Evolutionary conservation across 768 basidiomycete genomes (phyloP).

Genomic region (Crucibulum laeve): DNA sequence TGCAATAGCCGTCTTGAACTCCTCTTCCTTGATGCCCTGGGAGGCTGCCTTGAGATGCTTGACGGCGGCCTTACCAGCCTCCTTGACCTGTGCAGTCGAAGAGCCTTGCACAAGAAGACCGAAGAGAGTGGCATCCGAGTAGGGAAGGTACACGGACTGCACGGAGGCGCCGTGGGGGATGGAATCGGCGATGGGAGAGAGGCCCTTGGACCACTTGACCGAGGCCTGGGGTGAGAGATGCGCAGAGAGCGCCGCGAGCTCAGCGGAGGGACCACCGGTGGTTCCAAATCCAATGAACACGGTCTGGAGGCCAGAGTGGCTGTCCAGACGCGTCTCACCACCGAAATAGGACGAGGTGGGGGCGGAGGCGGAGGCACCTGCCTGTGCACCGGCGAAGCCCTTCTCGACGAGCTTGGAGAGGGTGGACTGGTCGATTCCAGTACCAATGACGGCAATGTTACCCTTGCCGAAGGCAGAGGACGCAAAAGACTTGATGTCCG

Average conservation of each 20-base stretch:
- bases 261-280: conserved; percentile 58
- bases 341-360: conserved; percentile 58
- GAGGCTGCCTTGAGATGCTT: conserved; percentile 63
- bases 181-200: conserved; percentile 61
- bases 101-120: conserved; percentile 76
- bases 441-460: conserved; percentile 84
- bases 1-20: conserved; percentile 74
- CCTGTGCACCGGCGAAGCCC: conserved; percentile 47
- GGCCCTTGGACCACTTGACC: conserved; percentile 83
- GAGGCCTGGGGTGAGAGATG: conserved; percentile 76
- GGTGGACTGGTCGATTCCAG: conserved; percentile 71
- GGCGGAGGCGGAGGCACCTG: conserved; percentile 30
- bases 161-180: conserved; percentile 61
- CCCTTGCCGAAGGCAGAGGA: conserved; percentile 66
- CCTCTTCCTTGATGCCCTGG: conserved; percentile 57
- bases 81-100: conserved; percentile 57
- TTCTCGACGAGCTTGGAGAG: conserved; percentile 72
- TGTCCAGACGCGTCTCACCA: conserved; percentile 78
- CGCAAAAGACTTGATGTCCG: conserved; percentile 74
- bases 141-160: conserved; percentile 75
- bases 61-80: conserved; percentile 67
- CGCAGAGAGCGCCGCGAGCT: conserved; percentile 74
- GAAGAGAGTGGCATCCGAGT: conserved; percentile 89
- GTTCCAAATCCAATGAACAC: conserved; percentile 87
- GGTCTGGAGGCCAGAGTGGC: conserved; percentile 61